Evolutionary conservation across 2,329 filamentous ascomycete species (phyloP), one percentile per base, ranked within the genome.

Genomic region (Paecilomyces fulvus): DNA sequence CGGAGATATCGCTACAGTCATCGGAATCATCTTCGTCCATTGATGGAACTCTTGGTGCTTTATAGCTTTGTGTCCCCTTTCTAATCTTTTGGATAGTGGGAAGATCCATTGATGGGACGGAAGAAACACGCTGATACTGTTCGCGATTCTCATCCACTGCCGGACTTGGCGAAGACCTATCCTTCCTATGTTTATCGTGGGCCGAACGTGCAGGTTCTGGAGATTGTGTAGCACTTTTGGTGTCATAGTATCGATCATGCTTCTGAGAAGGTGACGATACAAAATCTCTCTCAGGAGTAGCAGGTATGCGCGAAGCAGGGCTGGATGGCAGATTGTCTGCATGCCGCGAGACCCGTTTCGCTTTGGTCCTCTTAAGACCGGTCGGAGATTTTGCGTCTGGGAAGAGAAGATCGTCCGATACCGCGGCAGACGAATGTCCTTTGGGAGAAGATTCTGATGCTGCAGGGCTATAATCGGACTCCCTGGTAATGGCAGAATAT

Each of bases 31-130:
- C 37, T 12, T 43, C 37, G 5, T 43, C 37, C n/a, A 17, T 43
- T 8, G 37, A 17, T 5, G 17, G n/a, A 12, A n/a, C 54, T 11
- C 17, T 31, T 21, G 46, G 21, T 9, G 55, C 43, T 10, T 56
- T 52, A 17, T 67, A 67, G 25, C 65, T 70, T 53, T 68, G 67
- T 56, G 70, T 74, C 14, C 67, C 61, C 53, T 68, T 69, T 43
- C 76, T 67, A 25, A 77, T 62, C 60, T 75, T 77, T 4, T 71
- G 72, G 51, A 78, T 77, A 23, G 65, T 68, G 7, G 76, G 76
- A 30, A 78, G 70, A 51, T 74, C 68, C 60, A 71, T 67, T 2
- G 75, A 78, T n/a, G 76, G 76, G 12, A 75, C 73, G 30, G 75
- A 76, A n/a, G 76, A 77, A n/a, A 76, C 60, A 46, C 73, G 69